Evolutionary conservation across 2,329 filamentous ascomycete genomes (phyloP).

Genomic region (Trichoderma atrobrunneum): DNA sequence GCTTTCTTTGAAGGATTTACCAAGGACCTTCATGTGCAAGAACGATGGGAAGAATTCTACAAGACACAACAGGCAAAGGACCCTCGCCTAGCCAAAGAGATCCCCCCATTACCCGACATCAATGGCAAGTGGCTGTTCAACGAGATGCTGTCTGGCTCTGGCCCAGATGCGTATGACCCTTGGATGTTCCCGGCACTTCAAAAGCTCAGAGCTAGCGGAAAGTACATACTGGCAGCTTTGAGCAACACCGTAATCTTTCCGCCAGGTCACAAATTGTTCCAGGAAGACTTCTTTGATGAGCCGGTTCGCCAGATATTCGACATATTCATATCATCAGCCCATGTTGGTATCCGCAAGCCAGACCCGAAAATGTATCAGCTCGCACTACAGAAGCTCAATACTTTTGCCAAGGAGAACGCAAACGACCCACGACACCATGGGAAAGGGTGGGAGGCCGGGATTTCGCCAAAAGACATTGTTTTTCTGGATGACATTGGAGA

Average conservation of each 20-base stretch:
- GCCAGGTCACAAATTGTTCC: constrained; percentile 63
- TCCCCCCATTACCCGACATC: constrained; percentile 67
- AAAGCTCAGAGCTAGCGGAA: constrained; percentile 60
- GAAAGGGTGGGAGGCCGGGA: constrained; percentile 46
- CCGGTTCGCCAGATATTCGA: constrained; percentile 72
- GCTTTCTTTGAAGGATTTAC: constrained; percentile 76
- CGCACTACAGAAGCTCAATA: constrained; percentile 64
- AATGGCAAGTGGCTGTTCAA: constrained; percentile 81
- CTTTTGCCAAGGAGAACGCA: constrained; percentile 55
- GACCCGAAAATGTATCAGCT: constrained; percentile 77
- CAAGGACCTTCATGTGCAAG: constrained; percentile 63
- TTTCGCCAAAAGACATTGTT: constrained; percentile 66
- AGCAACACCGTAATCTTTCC: constrained; percentile 92
- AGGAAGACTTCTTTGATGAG: constrained; percentile 47
- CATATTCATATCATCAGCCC: constrained; percentile 81
- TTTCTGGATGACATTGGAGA: constrained; percentile 95
- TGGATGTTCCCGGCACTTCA: constrained; percentile 83
- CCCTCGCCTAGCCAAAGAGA: constrained; percentile 36
- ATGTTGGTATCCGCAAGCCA: constrained; percentile 84
- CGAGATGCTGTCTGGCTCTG: constrained; percentile 77
- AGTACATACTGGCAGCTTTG: constrained; percentile 74
- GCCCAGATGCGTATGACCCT: constrained; percentile 69
- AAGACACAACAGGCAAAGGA: constrained; percentile 41
- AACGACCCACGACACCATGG: constrained; percentile 36
- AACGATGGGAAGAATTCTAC: constrained; percentile 69